Evolutionary conservation across 805 yeast species (phyloP), one percentile per base, ranked within the genome.

Genomic region (Candida qinlingensis): DNA sequence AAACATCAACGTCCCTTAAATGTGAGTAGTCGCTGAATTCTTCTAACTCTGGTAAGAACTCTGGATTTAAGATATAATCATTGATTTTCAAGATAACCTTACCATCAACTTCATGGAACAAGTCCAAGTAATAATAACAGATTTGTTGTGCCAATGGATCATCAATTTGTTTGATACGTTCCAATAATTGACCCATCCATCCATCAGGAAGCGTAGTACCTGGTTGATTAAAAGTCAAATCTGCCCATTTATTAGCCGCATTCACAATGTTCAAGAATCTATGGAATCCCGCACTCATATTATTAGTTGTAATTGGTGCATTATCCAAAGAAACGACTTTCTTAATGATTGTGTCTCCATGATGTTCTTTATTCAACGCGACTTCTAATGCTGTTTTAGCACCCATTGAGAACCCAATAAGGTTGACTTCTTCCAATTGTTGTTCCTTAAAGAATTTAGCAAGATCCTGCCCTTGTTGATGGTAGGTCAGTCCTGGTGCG

Each of bases 321-420:
- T 73, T 76, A 49, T 76, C 81, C 4, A 79, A 68, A 4, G 78
- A 72, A 0, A 79, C 65, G 36, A 78, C 55, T 47, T 67, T 70
- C 5, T 64, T 57, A 1, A 63, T 66, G 0, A 75, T 13, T 5
- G 19, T 30, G n/a, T 19, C 8, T 10, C 13, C 13, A 10, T 30
- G 37, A 4, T 29, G 75, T 39, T 62, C 48, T 37, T 54, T 49
- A 28, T 31, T 31, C 34, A 80, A 57, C 0, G 77, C 64, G 1
- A 70, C 67, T 42, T 72, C 44, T 75, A 81, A 71, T 0, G 78
- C 79, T 1, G 76, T 72, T 55, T 78, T 79, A 4, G 81, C 84
- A 1, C 86, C 86, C 77, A 80, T 73, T 26, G 82, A 78, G 56
- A 76, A 82, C 0, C 85, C 85, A 10, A 73, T 48, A 3, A 73